Evolutionary conservation across 2,329 filamentous ascomycete genomes (phyloP).

Genomic region (Colletotrichum sp.): DNA sequence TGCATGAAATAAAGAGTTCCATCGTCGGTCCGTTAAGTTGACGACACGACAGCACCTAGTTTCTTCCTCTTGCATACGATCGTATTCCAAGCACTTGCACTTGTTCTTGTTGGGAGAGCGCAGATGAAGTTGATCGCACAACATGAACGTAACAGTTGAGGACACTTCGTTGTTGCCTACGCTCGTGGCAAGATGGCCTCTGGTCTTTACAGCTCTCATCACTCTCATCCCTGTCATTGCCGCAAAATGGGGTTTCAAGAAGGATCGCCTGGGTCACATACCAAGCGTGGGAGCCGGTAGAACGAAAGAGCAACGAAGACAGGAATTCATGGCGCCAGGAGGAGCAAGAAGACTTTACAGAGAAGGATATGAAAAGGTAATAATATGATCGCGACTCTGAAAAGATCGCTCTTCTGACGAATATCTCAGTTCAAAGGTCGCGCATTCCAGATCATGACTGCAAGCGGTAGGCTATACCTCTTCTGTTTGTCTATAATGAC

Average conservation of each 20-base stretch:
- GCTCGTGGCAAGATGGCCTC: background rate
- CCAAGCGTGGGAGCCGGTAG: background rate
- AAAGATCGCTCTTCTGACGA: background rate
- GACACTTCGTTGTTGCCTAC: background rate
- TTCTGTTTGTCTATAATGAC: too few relatives aligned
- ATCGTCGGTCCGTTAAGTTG: background rate
- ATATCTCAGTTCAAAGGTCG: background rate
- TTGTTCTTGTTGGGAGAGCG: background rate
- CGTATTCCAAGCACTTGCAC: background rate
- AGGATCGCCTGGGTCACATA: background rate
- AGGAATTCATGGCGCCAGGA: background rate
- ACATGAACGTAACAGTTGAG: background rate
- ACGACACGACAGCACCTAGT: background rate
- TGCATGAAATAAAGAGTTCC: background rate
- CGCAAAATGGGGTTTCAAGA: background rate
- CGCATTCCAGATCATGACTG: background rate
- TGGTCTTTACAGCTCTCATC: background rate
- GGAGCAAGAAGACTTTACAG: background rate
- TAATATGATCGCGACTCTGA: accelerated
- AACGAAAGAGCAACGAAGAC: background rate
- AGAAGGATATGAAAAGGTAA: background rate
- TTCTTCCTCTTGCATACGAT: background rate
- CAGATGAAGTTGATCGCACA: background rate
- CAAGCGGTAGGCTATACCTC: background rate
- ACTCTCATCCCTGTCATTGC: background rate